Evolutionary conservation across 2,329 filamentous ascomycete species (phyloP), one percentile per base, ranked within the genome.

Genomic region (Diaporthe citri): DNA sequence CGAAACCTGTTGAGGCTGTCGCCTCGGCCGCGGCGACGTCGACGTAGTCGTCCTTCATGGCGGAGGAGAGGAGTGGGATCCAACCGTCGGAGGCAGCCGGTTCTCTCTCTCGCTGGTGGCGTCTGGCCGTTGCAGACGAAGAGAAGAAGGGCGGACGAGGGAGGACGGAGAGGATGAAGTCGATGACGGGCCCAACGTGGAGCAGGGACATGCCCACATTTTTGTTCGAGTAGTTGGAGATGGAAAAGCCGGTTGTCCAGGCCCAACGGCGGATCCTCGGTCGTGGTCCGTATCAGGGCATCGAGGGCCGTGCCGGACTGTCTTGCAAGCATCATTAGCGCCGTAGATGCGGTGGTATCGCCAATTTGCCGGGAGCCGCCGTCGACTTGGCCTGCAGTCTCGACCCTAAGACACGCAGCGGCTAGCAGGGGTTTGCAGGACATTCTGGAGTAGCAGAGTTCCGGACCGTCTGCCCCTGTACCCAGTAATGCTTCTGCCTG

Each of bases 291-390:
- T 59, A 52, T 51, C 43, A 64, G 55, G 57, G 8, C 57, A 72
- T 34, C 57, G 3, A 51, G n/a, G 43, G 71, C 71, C 31, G 41
- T 72, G 71, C 57, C 57, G 71, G 57, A 46, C 46, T 72, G 57
- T 41, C 43, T 39, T 52, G 17, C 56, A 41, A 46, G 67, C 67
- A 71, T 71, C 15, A 34, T 72, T 64, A 72, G 43, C 46, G 56
- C 59, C 36, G 56, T 51, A 72, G 43, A 41, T 52, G 31, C 43
- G 31, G 55, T 46, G 6, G 43, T n/a, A 52, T 36, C 62, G 51
- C 56, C 43, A 72, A 52, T 72, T 60, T 71, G 43, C 70, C 70
- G 70, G 67, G 52, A 46, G 62, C 43, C 62, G 62, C 62, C 62
- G 46, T 67, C 62, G 62, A 48, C 62, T 67, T 67, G 62, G 62